These are phyloP conservation scores for Solanum hybrid DNA, from an alignment of 305 asterid species.

Conservation along the genomic window DNA sequence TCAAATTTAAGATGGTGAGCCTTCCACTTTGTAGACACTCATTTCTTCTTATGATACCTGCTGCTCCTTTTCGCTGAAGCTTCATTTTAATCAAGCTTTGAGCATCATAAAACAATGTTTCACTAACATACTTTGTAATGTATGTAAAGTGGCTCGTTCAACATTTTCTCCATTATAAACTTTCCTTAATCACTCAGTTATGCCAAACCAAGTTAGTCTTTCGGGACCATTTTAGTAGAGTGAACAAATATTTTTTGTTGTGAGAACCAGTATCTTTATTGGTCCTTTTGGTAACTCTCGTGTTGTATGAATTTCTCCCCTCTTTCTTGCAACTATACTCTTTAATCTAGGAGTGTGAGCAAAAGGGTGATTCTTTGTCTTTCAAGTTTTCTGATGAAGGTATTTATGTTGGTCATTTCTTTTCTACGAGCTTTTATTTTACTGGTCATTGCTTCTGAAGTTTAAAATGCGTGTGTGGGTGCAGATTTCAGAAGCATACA, in stretches of 20 bases:
- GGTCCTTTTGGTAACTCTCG: background rate
- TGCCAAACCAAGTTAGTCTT: background rate
- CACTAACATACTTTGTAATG: background rate
- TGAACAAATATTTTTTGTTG: background rate
- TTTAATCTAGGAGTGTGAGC: background rate
- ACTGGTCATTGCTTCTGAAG: background rate
- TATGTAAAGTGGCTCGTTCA: background rate
- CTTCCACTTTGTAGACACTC: background rate
- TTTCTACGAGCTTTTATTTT: background rate
- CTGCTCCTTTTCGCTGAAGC: background rate
- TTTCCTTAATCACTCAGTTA: background rate
- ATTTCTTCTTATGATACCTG: background rate
- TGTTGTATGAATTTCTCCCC: background rate
- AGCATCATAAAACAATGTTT: background rate
- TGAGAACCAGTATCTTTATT: background rate
- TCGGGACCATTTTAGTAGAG: background rate
- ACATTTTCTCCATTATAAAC: background rate
- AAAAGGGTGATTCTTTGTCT: background rate
- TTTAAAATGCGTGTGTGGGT: background rate
- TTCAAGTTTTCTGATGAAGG: background rate
- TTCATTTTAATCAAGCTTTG: background rate
- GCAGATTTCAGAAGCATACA: conserved; percentile 68
- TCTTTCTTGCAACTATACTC: background rate
- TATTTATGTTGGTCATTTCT: background rate
- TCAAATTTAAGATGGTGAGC: conserved; percentile 45